Evolutionary conservation across 768 basidiomycete genomes (phyloP).

Genomic region (Termitomyces sp.): DNA sequence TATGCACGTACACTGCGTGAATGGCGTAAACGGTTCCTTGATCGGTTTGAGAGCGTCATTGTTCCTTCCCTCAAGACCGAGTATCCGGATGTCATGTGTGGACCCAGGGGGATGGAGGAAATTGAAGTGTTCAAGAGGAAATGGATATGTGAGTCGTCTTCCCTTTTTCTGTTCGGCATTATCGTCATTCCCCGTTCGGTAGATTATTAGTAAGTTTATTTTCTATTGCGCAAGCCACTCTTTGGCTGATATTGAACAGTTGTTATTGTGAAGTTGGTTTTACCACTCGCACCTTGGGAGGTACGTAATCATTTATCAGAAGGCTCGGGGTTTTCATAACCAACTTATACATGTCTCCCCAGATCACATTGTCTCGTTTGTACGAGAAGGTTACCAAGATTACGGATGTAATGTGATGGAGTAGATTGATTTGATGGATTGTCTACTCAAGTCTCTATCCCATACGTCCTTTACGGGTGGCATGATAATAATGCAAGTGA

Average conservation of each 20-base stretch:
- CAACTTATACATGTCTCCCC: background rate
- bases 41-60: constrained; percentile 51
- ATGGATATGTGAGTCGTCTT: background rate
- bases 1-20: constrained; percentile 78
- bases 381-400: constrained; percentile 55
- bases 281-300: background rate
- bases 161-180: background rate
- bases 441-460: background rate
- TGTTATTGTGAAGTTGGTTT: constrained; percentile 1
- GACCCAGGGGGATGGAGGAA: background rate
- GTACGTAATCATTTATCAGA: background rate
- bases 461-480: background rate
- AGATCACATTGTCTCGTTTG: constrained; percentile 64
- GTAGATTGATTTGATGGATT: constrained; percentile 9
- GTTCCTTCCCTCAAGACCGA: constrained; percentile 40
- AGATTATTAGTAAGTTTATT: constrained; percentile 1
- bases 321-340: too few relatives aligned
- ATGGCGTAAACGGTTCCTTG: constrained; percentile 61
- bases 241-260: background rate
- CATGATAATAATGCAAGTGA: background rate
- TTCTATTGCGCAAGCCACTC: too few relatives aligned
- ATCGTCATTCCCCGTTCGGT: background rate
- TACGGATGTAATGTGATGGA: constrained; percentile 47
- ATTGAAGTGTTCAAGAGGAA: background rate
- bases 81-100: background rate